Base-by-base conservation (phyloP, 106 monocot genomes). In the Dendrobium catenatum region DNA sequence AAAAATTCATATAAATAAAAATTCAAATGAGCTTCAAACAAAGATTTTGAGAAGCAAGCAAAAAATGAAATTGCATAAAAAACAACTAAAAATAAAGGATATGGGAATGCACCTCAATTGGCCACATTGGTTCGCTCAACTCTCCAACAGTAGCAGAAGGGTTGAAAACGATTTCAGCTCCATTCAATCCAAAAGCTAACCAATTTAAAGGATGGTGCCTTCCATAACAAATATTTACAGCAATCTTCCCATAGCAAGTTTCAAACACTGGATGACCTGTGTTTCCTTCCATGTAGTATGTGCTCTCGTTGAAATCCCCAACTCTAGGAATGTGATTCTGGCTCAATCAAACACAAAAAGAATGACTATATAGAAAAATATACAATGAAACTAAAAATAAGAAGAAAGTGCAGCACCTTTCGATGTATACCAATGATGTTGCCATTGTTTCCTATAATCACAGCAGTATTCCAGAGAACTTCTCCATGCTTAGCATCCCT, bases 251-350 rank as follows among this genome's bases (percentile, higher is more conserved):
- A 83, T 79, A 99, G 48, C 82, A 89, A 80, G 98, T 99, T 86
- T 99, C 89, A 85, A 99, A 99, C 19, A 99, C 98, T 7, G 98
- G 98, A 83, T 99, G 95, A 16, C 95, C 91, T 0, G 91, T 95
- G 86, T 99, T 88, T 56, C 95, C 98, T 87, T 99, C 95, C 95
- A 93, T 93, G 58, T 95, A 95, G 78, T 95, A 95, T 74, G 95
- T 95, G 86, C 95, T 99, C 82, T 95, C 95, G 79, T 99, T 95
- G 82, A 95, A 95, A 86, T 99, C 95, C 40, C 95, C 95, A 82
- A 98, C 93, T 83, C 94, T 92, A 72, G 97, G 97, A 84, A 98
- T 98, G 79, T 98, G 97, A 88, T 98, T 98, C 97, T 98, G 81
- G 46, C 66, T 58, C 33, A 78, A 81, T 58, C 33, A 78, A 81